Base-by-base conservation (phyloP, 352 stramenopile species). In the Aphanomyces astaci region DNA sequence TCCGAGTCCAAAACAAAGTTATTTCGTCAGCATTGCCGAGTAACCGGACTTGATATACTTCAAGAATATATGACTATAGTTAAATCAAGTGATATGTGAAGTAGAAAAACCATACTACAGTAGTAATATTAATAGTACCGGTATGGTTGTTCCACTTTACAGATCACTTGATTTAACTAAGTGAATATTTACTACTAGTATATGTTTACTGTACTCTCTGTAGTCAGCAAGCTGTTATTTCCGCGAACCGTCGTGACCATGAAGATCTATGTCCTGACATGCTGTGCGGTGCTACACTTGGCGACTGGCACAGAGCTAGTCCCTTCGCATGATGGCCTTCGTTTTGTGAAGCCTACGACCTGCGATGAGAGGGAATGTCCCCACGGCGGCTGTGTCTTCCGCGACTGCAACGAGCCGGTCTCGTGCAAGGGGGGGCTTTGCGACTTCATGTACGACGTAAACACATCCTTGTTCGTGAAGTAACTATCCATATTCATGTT, bases 341-440 rank as follows among this genome's bases (percentile, higher is more conserved):
- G 25, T 24, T 27, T 22, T 11, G 10, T 65, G 22, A 27, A 15
- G 24, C 36, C 36, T 33, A 86, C 80, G 13, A 55, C 71, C 2
- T 88, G 80, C 60, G 72, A 82, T 11, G 66, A 64, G 0, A 55
- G 63, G 36, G 73, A 73, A 28, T 88, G 78, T 62, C 56, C 63
- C 25, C 64, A 71, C 0, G 78, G 80, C 48, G 80, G 80, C 52
- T 88, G 80, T 24, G 71, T 79, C 15, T 88, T 82, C 64, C 76
- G 80, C 52, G 76, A 81, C 51, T 88, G 80, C 72, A 60, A 39
- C 22, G 46, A 70, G 17, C 72, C 70, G 10, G 68, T 88, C 25
- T 73, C 76, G 22, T 88, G 80, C 69, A 72, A 51, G 0, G 80
- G 80, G 3, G 80, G 80, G 17, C 73, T 84, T 52, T 88, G 80